Evolutionary conservation across 1,284 basidiomycete species (phyloP).

Genomic region (Trametes hirsuta): DNA sequence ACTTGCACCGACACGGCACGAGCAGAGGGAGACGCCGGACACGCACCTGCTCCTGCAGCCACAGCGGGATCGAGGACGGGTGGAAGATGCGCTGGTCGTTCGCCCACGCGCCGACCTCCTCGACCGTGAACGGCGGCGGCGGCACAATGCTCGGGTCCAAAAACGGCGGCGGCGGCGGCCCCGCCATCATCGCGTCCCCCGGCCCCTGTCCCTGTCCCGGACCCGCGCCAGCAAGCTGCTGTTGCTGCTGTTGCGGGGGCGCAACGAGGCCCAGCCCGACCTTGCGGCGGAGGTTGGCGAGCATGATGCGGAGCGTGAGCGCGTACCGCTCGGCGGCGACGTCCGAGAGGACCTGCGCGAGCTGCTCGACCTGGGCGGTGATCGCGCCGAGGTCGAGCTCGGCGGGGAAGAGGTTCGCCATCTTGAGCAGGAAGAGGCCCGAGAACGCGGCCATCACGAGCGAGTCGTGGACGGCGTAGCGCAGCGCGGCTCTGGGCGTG

Average conservation of each 20-base stretch:
- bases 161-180: constrained; percentile 49
- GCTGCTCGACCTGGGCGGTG: constrained; percentile 79
- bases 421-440: constrained; percentile 90
- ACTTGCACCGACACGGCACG: not conserved
- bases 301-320: constrained; percentile 87
- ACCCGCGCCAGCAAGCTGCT: constrained; percentile 15
- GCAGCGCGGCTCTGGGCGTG: constrained; percentile 68
- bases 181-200: constrained; percentile 27
- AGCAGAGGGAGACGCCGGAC: no score
- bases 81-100: constrained; percentile 75
- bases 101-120: constrained; percentile 81
- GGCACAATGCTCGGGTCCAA: constrained; percentile 56
- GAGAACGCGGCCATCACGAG: constrained; percentile 92
- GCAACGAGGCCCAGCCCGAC: constrained; percentile 62
- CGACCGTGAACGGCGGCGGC: constrained; percentile 74
- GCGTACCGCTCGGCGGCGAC: constrained; percentile 93
- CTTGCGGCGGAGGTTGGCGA: constrained; percentile 86
- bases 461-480: constrained; percentile 92
- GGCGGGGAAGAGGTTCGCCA: constrained; percentile 83
- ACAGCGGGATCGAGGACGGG: constrained; percentile 75
- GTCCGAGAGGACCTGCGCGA: constrained; percentile 81
- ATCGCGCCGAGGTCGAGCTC: constrained; percentile 80
- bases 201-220: constrained; percentile 13
- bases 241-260: constrained; percentile 37
- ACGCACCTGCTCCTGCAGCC: constrained; percentile 83